Base-by-base conservation (phyloP, 345 rosid species). In the Populus tremula region DNA sequence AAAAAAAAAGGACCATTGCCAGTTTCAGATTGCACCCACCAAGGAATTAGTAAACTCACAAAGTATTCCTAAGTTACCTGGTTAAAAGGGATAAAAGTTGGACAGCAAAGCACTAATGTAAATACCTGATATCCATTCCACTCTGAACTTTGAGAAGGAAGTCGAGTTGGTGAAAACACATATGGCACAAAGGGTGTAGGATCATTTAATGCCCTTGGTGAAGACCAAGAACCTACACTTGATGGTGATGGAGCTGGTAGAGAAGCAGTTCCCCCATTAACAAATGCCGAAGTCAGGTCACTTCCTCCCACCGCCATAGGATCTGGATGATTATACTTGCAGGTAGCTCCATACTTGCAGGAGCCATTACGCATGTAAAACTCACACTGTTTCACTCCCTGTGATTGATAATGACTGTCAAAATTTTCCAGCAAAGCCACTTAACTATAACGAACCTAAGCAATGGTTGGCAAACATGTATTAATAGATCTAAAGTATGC, bases 271-370 rank as follows among this genome's bases (percentile, higher is more conserved):
- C 89, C 91, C 73, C 90, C 94, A 80, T 87, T 88, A 67, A 80
- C 81, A 80, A 81, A 88, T 77, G 86, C 81, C 35, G 86, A 67
- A 73, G 90, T 80, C 71, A 87, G 80, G 36, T 91, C 93, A 63
- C 79, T 80, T 45, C 83, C 88, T 75, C 88, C 87, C 1, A 82
- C 83, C 80, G 84, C 77, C 18, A 91, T 84, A 36, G 98, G 98
- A 84, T 96, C 97, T 21, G 99, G 99, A 90, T 96, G 99, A 83
- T 91, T 89, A 78, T 90, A 96, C 82, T 82, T 90, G 91, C 99
- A 96, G 82, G 79, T 90, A 68, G 90, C 79, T 71, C 92, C 97
- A 83, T 70, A 96, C 79, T 92, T 96, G 89, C 99, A 96, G 78
- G 98, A 92, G 75, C 94, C 98, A 81, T 86, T 92, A 56, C 95